Evolutionary conservation across 805 yeast species (phyloP).

Genomic region (Suhomyces faveliae): DNA sequence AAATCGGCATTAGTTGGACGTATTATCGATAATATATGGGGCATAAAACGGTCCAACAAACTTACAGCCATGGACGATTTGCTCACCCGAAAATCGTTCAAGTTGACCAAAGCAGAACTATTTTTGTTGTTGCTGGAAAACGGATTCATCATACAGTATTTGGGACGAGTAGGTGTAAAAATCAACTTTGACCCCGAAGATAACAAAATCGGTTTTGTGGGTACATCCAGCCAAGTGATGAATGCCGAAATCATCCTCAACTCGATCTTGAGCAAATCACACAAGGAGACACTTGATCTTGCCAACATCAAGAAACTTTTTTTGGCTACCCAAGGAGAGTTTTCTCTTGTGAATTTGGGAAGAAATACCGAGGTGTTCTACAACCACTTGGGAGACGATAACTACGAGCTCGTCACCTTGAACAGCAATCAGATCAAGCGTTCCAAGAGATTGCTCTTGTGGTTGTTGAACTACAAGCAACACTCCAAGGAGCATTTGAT

Average conservation of each 20-base stretch:
- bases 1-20: constrained; percentile 20
- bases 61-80: constrained; percentile 30
- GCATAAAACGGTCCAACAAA: constrained; percentile 17
- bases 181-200: constrained; percentile 32
- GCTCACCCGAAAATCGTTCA: constrained; percentile 28
- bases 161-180: constrained; percentile 42
- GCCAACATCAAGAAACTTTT: constrained; percentile 25
- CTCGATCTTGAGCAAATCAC: constrained; percentile 26
- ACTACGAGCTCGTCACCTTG: constrained; percentile 32
- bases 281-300: constrained; percentile 33
- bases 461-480: constrained; percentile 37
- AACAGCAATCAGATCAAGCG: constrained; percentile 29
- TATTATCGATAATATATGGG: constrained; percentile 39
- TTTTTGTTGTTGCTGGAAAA: constrained; percentile 39
- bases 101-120: constrained; percentile 36
- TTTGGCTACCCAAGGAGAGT: constrained; percentile 25
- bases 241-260: constrained; percentile 45
- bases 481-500: constrained; percentile 20
- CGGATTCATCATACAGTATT: constrained; percentile 38
- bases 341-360: constrained; percentile 26
- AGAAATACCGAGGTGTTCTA: constrained; percentile 36
- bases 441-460: constrained; percentile 37
- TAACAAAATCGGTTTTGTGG: constrained; percentile 34
- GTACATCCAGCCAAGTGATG: constrained; percentile 40
- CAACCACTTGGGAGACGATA: constrained; percentile 23